phyloP scores from a whole-genome alignment of 305 asterid genomes.

The Fraxinus platypoda region DNA sequence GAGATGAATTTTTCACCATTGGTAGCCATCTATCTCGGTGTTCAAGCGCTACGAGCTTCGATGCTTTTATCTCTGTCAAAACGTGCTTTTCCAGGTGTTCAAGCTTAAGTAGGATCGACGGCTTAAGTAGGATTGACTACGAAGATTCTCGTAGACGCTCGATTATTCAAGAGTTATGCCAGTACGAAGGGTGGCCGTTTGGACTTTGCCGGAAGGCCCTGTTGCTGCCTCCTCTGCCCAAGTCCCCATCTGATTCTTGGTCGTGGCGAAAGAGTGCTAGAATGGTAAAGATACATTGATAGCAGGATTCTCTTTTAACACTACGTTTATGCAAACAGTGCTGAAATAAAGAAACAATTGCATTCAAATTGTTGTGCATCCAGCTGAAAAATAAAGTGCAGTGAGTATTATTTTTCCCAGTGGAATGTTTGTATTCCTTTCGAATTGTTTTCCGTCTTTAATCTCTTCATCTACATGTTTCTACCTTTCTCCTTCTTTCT shows the following conservation, averaged over 20 bases:
- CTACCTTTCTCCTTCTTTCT: background rate
- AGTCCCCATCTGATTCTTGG: conserved; percentile 85
- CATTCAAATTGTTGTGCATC: background rate
- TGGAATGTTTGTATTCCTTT: background rate
- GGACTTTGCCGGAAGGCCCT: conserved; percentile 66
- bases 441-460: background rate
- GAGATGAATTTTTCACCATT: conserved; percentile 40
- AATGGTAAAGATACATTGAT: conserved; percentile 29
- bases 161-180: conserved; percentile 43
- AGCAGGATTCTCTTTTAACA: background rate
- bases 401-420: background rate
- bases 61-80: conserved; percentile 51
- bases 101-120: conserved; percentile 57
- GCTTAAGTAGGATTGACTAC: conserved; percentile 52
- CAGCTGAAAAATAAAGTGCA: background rate
- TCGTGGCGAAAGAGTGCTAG: conserved; percentile 55
- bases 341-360: background rate
- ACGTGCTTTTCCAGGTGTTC: conserved; percentile 53
- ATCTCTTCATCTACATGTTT: background rate
- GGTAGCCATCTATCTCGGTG: conserved; percentile 47
- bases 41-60: conserved; percentile 50
- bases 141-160: conserved; percentile 37
- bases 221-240: conserved; percentile 77
- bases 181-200: conserved; percentile 81
- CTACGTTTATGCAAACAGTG: background rate